These are phyloP conservation scores for Entomortierella beljakovae DNA, from an alignment of 192 early-diverging fungal species.

Conservation along the genomic window DNA sequence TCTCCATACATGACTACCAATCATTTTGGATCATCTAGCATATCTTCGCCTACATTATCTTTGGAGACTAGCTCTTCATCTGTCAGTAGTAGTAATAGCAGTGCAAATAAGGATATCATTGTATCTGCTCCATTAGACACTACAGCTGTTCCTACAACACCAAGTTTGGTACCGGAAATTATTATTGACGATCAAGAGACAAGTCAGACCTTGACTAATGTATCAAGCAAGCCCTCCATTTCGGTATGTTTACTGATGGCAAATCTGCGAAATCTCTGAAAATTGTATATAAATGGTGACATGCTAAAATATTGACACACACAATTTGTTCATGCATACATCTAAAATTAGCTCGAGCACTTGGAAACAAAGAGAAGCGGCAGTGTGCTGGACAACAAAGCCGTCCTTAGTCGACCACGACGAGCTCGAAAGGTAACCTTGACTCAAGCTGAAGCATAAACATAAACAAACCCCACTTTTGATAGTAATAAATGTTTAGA, in stretches of 20 bases:
- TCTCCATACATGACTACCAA: slow-evolving; percentile 12
- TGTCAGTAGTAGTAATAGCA: background rate
- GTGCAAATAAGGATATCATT: background rate
- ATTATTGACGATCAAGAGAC: background rate
- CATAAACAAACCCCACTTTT: too few relatives aligned
- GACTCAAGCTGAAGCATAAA: background rate
- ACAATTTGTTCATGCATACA: background rate
- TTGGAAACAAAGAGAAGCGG: slow-evolving; percentile 36
- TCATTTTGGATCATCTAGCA: background rate
- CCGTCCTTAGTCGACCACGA: slow-evolving; percentile 38
- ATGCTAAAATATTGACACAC: background rate
- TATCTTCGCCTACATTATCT: background rate
- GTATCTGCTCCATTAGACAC: background rate
- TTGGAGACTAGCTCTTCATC: background rate
- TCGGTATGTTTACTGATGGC: slow-evolving; percentile 6
- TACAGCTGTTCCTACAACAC: background rate
- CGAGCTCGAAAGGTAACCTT: slow-evolving; percentile 4
- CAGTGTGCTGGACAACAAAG: slow-evolving; percentile 36
- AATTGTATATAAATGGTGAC: too few relatives aligned
- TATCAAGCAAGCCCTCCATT: background rate
- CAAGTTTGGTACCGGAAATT: background rate
- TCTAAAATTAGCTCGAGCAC: background rate
- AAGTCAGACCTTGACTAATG: background rate
- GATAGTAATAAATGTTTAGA: too few relatives aligned
- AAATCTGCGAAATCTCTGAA: too few relatives aligned